phyloP scores from a whole-genome alignment of 441 rosid species.

The Erysimum cheiri region DNA sequence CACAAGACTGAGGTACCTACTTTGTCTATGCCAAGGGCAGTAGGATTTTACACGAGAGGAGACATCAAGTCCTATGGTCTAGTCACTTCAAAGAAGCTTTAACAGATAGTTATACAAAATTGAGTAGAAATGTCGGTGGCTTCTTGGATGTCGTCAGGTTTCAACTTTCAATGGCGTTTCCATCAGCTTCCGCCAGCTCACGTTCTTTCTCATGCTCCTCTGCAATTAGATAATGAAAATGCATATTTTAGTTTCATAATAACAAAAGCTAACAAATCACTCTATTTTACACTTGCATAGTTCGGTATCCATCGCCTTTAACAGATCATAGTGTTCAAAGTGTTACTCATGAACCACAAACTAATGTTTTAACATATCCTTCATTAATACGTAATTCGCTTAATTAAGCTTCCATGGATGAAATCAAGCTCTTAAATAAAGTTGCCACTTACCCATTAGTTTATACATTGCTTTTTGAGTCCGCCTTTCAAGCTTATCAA shows the following conservation, averaged over 20 bases:
- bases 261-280: not conserved
- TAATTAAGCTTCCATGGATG: conserved; percentile 1
- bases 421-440: not conserved
- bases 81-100: conserved; percentile 21
- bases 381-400: not conserved
- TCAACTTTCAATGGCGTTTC: conserved; percentile 47
- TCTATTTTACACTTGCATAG: not conserved
- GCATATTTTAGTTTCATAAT: conserved; percentile 12
- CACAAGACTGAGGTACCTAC: too few relatives aligned
- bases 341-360: not conserved
- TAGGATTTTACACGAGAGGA: not conserved
- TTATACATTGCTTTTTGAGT: conserved; percentile 82
- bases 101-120: conserved; percentile 7
- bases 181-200: conserved; percentile 56
- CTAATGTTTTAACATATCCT: not conserved
- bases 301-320: not conserved
- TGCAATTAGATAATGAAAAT: conserved; percentile 44
- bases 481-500: conserved; percentile 89
- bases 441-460: conserved; percentile 74
- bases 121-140: not conserved
- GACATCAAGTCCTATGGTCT: conserved; percentile 19
- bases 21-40: not conserved
- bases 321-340: not conserved
- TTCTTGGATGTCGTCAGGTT: conserved; percentile 1
- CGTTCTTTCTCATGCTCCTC: conserved; percentile 77